Evolutionary conservation across 1,284 basidiomycete genomes (phyloP).

Genomic region (Papiliotrema fonsecae): DNA sequence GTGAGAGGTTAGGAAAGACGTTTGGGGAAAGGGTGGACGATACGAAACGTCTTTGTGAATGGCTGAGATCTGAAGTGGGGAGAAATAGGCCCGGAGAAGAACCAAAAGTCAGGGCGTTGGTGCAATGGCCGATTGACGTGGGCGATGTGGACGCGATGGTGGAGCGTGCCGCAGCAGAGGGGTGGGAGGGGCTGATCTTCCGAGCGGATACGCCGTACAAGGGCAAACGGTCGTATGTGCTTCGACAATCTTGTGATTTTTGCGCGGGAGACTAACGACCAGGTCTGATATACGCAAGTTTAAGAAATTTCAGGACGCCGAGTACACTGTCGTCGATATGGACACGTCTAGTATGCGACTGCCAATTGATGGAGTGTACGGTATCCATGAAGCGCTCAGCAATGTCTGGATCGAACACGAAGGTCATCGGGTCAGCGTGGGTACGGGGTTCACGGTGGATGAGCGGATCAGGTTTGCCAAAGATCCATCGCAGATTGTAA

Average conservation of each 20-base stretch:
- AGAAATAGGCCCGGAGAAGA: slow-evolving; percentile 5
- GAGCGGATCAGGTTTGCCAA: slow-evolving; percentile 36
- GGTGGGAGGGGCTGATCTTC: slow-evolving; percentile 45
- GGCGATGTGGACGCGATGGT: slow-evolving; percentile 36
- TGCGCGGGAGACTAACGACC: neutral
- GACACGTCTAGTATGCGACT: slow-evolving; percentile 33
- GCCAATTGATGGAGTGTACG: slow-evolving; percentile 28
- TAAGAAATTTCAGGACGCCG: slow-evolving; percentile 45
- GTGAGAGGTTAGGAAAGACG: slow-evolving; percentile 12
- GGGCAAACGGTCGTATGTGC: slow-evolving; percentile 35
- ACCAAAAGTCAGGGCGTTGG: slow-evolving; percentile 23
- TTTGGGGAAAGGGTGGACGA: slow-evolving; percentile 26
- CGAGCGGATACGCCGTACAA: slow-evolving; percentile 39
- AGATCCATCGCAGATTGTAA: slow-evolving; percentile 33
- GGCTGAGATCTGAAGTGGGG: slow-evolving; percentile 16
- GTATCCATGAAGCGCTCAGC: slow-evolving; percentile 13
- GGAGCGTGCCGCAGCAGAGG: slow-evolving; percentile 27
- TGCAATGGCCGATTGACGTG: slow-evolving; percentile 23
- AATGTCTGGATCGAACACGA: slow-evolving; percentile 41
- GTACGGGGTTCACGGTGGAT: slow-evolving; percentile 39
- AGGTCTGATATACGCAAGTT: slow-evolving; percentile 42
- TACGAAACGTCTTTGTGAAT: slow-evolving; percentile 13
- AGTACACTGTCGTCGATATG: slow-evolving; percentile 32
- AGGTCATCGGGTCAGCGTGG: slow-evolving; percentile 36
- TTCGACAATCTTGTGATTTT: neutral